A percentile compares a stretch with the other conserved stretches of the same genome.
These are phyloP conservation scores for Epichloe sylvatica DNA, from an alignment of 2,329 filamentous ascomycete genomes.

Conservation along the genomic window DNA sequence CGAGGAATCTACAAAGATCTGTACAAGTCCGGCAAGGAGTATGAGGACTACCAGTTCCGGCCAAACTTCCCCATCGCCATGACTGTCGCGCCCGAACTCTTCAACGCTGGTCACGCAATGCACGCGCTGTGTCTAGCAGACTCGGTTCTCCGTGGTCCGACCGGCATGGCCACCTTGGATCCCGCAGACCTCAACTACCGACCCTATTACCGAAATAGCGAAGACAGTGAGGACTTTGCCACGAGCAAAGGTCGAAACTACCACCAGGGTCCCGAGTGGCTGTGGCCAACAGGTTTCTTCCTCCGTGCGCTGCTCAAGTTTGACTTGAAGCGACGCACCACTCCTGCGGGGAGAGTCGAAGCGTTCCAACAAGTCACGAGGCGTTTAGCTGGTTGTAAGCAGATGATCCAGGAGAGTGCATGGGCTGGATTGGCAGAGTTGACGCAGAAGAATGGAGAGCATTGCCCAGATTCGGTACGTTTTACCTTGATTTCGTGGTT, in stretches of 20 bases:
- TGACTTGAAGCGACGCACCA: slow-evolving; percentile 55
- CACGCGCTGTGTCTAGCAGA: slow-evolving; percentile 70
- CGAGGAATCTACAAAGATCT: slow-evolving; percentile 97
- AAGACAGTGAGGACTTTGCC: slow-evolving; percentile 81
- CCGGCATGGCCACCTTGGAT: slow-evolving; percentile 91
- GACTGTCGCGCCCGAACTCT: slow-evolving; percentile 81
- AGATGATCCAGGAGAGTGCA: slow-evolving; percentile 61
- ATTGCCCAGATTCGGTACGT: slow-evolving; percentile 72
- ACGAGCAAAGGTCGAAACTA: slow-evolving; percentile 94
- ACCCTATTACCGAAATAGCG: slow-evolving; percentile 87
- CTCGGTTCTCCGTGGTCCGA: slow-evolving; percentile 64
- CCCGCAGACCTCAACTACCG: slow-evolving; percentile 86
- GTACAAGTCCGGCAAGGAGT: slow-evolving; percentile 86
- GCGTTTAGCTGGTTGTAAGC: slow-evolving; percentile 69
- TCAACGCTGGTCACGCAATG: slow-evolving; percentile 65
- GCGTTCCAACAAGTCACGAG: slow-evolving; percentile 90
- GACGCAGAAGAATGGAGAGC: slow-evolving; percentile 76
- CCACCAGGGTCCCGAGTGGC: slow-evolving; percentile 95
- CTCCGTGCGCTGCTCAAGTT: slow-evolving; percentile 83
- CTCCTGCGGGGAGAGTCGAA: slow-evolving; percentile 56
- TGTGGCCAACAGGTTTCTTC: slow-evolving; percentile 96
- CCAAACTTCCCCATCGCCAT: slow-evolving; percentile 93
- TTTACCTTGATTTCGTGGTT: neutral
- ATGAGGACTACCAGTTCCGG: slow-evolving; percentile 93
- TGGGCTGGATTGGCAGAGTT: slow-evolving; percentile 91